phyloP scores from a whole-genome alignment of 2,329 filamentous ascomycete genomes.

The Sclerotinia glacialis region DNA sequence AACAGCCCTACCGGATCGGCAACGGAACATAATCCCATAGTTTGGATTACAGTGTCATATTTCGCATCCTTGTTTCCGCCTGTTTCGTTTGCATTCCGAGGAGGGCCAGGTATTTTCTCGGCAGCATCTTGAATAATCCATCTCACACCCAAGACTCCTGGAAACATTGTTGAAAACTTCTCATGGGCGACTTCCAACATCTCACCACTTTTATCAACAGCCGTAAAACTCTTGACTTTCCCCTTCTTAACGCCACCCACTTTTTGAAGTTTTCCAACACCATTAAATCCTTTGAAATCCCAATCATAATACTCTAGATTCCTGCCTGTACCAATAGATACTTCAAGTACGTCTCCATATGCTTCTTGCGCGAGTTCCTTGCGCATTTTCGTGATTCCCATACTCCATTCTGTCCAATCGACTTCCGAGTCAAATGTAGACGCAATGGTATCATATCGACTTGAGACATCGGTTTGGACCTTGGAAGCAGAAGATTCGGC shows the following conservation, averaged over 20 bases:
- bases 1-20: slow-evolving; percentile 54
- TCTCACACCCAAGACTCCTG: slow-evolving; percentile 44
- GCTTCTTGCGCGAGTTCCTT: slow-evolving; percentile 49
- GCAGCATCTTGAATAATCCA: slow-evolving; percentile 39
- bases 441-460: slow-evolving; percentile 43
- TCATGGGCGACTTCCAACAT: slow-evolving; percentile 58
- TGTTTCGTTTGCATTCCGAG: slow-evolving; percentile 31
- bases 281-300: slow-evolving; percentile 40
- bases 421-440: slow-evolving; percentile 58
- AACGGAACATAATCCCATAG: slow-evolving; percentile 64
- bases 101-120: slow-evolving; percentile 32
- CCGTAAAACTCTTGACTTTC: slow-evolving; percentile 56
- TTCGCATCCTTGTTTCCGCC: slow-evolving; percentile 30
- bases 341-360: slow-evolving; percentile 58
- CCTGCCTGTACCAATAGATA: slow-evolving; percentile 61
- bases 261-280: slow-evolving; percentile 27
- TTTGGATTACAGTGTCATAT: slow-evolving; percentile 64
- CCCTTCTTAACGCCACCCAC: slow-evolving; percentile 34
- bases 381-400: slow-evolving; percentile 54
- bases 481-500: slow-evolving; percentile 28
- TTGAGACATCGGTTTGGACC: slow-evolving; percentile 36
- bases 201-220: slow-evolving; percentile 58
- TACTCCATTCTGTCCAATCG: slow-evolving; percentile 54
- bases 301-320: slow-evolving; percentile 60
- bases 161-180: slow-evolving; percentile 49